Evolutionary conservation across 2,329 filamentous ascomycete genomes (phyloP).

Genomic region (Periconia sp.): DNA sequence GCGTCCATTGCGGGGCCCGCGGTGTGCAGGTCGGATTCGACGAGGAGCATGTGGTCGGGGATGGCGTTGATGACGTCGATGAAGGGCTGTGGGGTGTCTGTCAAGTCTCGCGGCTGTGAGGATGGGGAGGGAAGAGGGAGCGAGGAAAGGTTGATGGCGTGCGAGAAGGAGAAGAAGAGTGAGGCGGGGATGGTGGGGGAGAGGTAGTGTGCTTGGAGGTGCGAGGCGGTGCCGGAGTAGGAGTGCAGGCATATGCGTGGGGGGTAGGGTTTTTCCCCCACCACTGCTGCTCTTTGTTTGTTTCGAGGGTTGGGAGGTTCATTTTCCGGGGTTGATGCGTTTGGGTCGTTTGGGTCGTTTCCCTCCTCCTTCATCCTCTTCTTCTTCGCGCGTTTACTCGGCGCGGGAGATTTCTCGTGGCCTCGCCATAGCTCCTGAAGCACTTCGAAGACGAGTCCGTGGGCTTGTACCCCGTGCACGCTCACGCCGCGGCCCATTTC

Average conservation of each 20-base stretch:
- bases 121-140: neutral
- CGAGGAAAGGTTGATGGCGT: constrained; percentile 72
- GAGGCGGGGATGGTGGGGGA: constrained; percentile 70
- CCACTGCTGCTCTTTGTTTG: too few species aligned
- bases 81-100: constrained; percentile 55
- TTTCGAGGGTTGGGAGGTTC: too few species aligned
- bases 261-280: constrained; percentile 68
- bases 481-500: constrained; percentile 66
- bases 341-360: neutral
- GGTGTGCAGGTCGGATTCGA: constrained; percentile 87
- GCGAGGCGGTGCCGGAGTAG: constrained; percentile 77
- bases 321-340: neutral
- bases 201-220: constrained; percentile 72
- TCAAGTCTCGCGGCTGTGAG: neutral
- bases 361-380: constrained; percentile 10
- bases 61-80: constrained; percentile 70
- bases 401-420: constrained; percentile 62
- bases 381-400: constrained; percentile 60
- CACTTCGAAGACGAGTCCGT: constrained; percentile 68
- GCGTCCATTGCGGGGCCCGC: constrained; percentile 82
- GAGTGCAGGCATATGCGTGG: constrained; percentile 92
- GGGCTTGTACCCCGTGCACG: constrained; percentile 75
- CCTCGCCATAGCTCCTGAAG: constrained; percentile 70
- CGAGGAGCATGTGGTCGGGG: constrained; percentile 75
- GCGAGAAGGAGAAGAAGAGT: constrained; percentile 88